Conservation (phyloP, 345 rosid genomes). For the Mercurialis annua region DNA sequence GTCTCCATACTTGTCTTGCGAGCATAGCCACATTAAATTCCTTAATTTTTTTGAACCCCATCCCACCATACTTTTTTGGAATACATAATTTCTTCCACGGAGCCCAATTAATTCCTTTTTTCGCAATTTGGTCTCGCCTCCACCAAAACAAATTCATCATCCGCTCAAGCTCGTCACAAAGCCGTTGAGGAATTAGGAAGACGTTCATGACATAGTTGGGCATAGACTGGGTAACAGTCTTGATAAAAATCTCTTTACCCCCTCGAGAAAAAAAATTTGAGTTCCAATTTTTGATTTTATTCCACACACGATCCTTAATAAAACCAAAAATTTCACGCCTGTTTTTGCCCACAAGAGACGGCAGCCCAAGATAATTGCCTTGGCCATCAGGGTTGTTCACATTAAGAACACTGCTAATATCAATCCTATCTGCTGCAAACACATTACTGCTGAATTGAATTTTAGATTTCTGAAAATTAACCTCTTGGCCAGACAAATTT, state of each 20-base stretch:
- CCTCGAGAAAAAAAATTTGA: neutral
- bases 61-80: neutral
- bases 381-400: neutral
- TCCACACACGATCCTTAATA: too few relatives aligned
- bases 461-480: too few relatives aligned
- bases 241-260: neutral
- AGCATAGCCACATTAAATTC: neutral
- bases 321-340: neutral
- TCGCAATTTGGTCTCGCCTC: neutral
- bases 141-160: neutral
- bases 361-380: neutral
- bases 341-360: neutral
- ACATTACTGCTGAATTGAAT: neutral
- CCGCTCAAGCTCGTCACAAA: neutral
- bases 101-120: neutral
- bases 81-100: neutral
- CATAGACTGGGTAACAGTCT: neutral
- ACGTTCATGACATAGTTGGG: neutral
- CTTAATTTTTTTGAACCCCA: neutral
- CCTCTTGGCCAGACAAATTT: neutral
- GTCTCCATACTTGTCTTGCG: neutral
- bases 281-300: too few relatives aligned
- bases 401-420: too few relatives aligned
- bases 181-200: neutral
- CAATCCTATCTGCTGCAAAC: neutral